Evolutionary conservation across 768 basidiomycete species (phyloP).

Genomic region (Phlebiopsis gigantea): DNA sequence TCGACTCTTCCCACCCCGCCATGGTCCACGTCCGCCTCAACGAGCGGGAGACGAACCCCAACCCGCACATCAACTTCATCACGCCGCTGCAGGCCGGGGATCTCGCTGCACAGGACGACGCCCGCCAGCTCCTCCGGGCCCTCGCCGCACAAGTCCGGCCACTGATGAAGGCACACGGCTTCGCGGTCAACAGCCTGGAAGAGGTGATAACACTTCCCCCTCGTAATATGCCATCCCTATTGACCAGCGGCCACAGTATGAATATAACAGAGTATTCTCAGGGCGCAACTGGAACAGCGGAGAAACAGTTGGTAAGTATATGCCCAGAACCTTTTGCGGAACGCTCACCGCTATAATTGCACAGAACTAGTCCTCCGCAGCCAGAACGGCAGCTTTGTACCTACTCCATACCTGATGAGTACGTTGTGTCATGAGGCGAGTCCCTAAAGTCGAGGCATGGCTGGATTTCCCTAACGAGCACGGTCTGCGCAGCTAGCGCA

Average conservation of each 20-base stretch:
- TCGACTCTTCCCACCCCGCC: background rate
- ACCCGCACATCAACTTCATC: constrained; percentile 75
- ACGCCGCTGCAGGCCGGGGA: constrained; percentile 44
- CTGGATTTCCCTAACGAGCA: background rate
- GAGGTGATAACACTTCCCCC: constrained; percentile 43
- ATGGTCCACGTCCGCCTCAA: constrained; percentile 79
- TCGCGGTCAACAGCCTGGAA: constrained; percentile 73
- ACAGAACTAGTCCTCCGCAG: constrained; percentile 73
- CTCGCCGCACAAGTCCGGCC: constrained; percentile 82
- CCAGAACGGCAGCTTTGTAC: constrained; percentile 52
- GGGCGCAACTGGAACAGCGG: constrained; percentile 85
- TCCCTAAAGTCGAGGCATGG: background rate
- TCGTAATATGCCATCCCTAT: background rate
- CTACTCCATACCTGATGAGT: constrained; percentile 66
- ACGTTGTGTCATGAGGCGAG: constrained; percentile 74
- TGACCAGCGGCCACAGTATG: too few relatives aligned
- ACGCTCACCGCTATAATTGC: background rate
- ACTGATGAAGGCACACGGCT: constrained; percentile 76
- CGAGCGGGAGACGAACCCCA: constrained; percentile 65
- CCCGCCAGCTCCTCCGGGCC: constrained; percentile 67
- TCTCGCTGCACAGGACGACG: constrained; percentile 48
- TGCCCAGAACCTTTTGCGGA: background rate
- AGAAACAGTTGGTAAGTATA: constrained; percentile 61
- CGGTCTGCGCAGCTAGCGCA: constrained; percentile 58
- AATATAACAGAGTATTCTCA: constrained; percentile 71